Conservation (phyloP, 805 yeast species). For the Ogataea pilisensis region DNA sequence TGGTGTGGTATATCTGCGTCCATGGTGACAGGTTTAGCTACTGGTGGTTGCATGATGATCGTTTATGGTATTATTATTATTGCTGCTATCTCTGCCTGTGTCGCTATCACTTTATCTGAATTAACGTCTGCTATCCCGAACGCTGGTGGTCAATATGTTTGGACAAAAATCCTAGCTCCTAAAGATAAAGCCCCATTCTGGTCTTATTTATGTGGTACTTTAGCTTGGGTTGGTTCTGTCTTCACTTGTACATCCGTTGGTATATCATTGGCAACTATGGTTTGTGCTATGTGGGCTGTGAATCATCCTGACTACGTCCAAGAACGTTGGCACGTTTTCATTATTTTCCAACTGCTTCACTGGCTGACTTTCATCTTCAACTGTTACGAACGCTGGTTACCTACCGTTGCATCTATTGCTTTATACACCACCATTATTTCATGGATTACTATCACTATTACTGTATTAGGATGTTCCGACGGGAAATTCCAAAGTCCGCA, state of each 20-base stretch:
- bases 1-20: conserved; percentile 61
- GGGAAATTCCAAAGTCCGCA: conserved; percentile 48
- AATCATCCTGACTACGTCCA: conserved; percentile 31
- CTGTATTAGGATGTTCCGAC: conserved; percentile 47
- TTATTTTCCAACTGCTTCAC: conserved; percentile 44
- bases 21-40: conserved; percentile 47
- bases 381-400: conserved; percentile 48
- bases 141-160: conserved; percentile 57
- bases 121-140: conserved; percentile 49
- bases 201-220: conserved; percentile 58
- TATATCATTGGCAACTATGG: conserved; percentile 46
- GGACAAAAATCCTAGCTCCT: conserved; percentile 55
- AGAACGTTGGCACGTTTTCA: conserved; percentile 52
- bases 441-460: conserved; percentile 48
- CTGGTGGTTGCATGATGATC: conserved; percentile 57
- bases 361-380: conserved; percentile 42
- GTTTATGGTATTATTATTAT: conserved; percentile 53
- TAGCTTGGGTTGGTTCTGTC: conserved; percentile 58
- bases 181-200: conserved; percentile 41
- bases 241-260: conserved; percentile 61
- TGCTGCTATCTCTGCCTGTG: conserved; percentile 41
- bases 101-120: conserved; percentile 51
- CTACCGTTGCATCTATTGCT: conserved; percentile 45
- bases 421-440: conserved; percentile 50
- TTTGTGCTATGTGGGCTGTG: conserved; percentile 45